These are phyloP conservation scores for Aspergillus nomiae DNA, from an alignment of 2,329 filamentous ascomycete species.

Conservation along the genomic window DNA sequence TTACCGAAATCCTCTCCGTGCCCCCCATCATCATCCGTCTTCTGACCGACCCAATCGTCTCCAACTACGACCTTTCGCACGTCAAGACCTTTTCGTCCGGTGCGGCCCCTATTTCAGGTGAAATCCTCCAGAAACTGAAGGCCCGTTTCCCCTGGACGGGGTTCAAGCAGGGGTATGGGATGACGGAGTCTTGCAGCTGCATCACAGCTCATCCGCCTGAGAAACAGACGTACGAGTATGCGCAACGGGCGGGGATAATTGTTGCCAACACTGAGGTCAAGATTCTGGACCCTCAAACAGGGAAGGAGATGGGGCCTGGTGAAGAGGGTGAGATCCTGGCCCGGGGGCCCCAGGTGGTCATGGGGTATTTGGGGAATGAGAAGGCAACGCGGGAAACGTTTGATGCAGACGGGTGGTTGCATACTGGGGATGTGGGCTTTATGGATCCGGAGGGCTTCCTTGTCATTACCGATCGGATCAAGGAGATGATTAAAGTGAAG, in stretches of 20 bases:
- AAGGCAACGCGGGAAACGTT: conserved; percentile 71
- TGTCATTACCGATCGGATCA: conserved; percentile 59
- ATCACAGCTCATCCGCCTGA: conserved; percentile 39
- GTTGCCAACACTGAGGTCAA: not conserved
- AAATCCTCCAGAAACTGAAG: conserved; percentile 60
- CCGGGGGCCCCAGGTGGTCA: conserved; percentile 67
- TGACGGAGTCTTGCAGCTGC: conserved; percentile 67
- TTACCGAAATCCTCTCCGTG: conserved; percentile 60
- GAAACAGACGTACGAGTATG: not conserved
- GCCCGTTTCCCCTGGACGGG: conserved; percentile 58
- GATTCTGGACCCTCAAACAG: not conserved
- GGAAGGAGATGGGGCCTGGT: conserved; percentile 44
- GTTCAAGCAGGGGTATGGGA: conserved; percentile 68
- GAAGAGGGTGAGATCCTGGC: conserved; percentile 66
- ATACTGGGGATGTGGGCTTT: conserved; percentile 67
- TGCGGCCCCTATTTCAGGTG: conserved; percentile 59
- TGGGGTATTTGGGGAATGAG: conserved; percentile 74
- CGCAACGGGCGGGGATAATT: not conserved
- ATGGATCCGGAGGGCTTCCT: conserved; percentile 60
- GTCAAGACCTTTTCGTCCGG: conserved; percentile 61
- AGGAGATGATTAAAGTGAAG: conserved; percentile 70
- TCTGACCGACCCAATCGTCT: conserved; percentile 50
- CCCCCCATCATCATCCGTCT: conserved; percentile 64
- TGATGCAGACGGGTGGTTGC: conserved; percentile 58
- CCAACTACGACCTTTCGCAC: conserved; percentile 58